Conservation (phyloP, 2,329 filamentous ascomycete genomes). For the Gaeumannomyces sp. region DNA sequence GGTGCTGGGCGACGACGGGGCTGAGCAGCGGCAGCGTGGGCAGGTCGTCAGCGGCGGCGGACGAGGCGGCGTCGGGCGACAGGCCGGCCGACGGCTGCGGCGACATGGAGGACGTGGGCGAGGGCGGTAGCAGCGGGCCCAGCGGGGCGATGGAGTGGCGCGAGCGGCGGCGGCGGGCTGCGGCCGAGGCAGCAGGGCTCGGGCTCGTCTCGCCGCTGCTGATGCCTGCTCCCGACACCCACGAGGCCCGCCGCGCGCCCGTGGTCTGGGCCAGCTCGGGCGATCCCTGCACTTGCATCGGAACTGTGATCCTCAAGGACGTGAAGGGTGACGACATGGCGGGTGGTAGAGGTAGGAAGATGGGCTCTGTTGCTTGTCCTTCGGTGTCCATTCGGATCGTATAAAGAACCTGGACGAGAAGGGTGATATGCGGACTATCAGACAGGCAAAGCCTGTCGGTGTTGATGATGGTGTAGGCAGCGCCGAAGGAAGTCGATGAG, state of each 20-base stretch:
- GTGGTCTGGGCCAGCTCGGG: conserved; percentile 55
- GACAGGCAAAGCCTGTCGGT: no score
- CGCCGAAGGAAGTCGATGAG: not conserved
- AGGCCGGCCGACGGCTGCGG: conserved; percentile 3
- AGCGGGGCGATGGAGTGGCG: conserved; percentile 4
- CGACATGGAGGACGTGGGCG: not conserved
- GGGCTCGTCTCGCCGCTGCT: not conserved
- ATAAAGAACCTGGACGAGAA: not conserved
- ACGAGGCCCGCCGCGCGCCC: conserved; percentile 32
- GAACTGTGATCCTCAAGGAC: conserved; percentile 41
- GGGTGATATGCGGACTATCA: no score
- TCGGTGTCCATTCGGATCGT: not conserved
- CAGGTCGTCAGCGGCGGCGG: conserved; percentile 14
- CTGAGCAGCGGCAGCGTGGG: conserved; percentile 20
- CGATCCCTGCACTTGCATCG: conserved; percentile 24
- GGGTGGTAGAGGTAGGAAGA: conserved; percentile 33
- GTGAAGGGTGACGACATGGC: conserved; percentile 44
- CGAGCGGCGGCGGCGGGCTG: conserved; percentile 7
- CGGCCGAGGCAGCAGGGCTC: not conserved
- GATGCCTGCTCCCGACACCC: not conserved
- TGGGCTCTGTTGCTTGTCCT: conserved; percentile 8
- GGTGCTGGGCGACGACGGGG: conserved; percentile 18
- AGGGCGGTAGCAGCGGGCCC: not conserved
- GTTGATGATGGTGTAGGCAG: not conserved
- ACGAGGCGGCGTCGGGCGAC: no score